Evolutionary conservation across 805 yeast genomes (phyloP).

Genomic region (Alloascoidea africana): DNA sequence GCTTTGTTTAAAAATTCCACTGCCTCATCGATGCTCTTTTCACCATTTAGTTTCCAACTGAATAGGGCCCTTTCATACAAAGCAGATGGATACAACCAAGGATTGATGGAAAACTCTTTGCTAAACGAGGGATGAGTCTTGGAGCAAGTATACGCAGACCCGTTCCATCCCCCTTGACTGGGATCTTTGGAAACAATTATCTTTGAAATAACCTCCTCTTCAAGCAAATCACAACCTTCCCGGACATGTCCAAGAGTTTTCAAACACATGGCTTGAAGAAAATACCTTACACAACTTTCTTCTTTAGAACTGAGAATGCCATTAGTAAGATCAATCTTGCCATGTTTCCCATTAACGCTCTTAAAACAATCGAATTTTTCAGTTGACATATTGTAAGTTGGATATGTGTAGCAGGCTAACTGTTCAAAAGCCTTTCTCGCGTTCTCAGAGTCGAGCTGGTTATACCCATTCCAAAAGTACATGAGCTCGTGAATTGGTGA

Average conservation of each 20-base stretch:
- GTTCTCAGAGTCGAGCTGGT: constrained; percentile 57
- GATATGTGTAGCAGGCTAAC: no score
- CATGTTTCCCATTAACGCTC: constrained; percentile 4
- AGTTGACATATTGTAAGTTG: no score
- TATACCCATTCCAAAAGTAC: constrained; percentile 91
- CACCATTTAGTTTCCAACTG: constrained; percentile 51
- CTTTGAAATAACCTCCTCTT: constrained; percentile 30
- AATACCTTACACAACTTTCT: constrained; percentile 49
- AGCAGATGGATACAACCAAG: constrained; percentile 82
- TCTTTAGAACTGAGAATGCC: no score
- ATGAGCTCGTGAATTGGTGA: constrained; percentile 72
- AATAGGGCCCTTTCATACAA: constrained; percentile 77
- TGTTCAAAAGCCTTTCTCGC: constrained; percentile 40
- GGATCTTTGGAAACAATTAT: constrained; percentile 17
- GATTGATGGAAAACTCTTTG: no score
- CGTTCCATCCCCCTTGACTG: constrained; percentile 15
- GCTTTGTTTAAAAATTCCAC: constrained; percentile 61
- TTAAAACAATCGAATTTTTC: no score
- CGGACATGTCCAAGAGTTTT: constrained; percentile 46
- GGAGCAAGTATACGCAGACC: constrained; percentile 15
- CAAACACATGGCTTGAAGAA: constrained; percentile 45
- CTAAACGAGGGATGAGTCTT: no score
- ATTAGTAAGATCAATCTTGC: constrained; percentile 35
- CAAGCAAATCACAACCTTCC: constrained; percentile 46
- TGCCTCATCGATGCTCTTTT: constrained; percentile 32